Evolutionary conservation across 176 grass and related monocot species (phyloP).

Genomic region (Microstegium vimineum): DNA sequence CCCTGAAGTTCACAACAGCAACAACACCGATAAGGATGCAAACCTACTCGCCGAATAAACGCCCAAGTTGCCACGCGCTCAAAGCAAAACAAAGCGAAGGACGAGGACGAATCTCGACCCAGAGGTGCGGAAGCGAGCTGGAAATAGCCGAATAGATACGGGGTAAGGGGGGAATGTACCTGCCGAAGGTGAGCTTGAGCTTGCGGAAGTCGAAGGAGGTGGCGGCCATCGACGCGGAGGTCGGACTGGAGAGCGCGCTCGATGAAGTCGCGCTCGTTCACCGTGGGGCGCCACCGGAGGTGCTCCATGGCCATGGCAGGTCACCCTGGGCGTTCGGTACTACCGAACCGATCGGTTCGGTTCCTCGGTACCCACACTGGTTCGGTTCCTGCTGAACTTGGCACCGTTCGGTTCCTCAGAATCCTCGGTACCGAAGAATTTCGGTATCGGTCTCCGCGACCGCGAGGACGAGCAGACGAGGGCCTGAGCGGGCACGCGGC

Average conservation of each 20-base stretch:
- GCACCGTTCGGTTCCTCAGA: no score
- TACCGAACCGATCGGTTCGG: no score
- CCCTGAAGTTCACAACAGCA: slow-evolving; percentile 31
- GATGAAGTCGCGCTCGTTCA: slow-evolving; percentile 88
- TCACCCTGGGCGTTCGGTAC: no score
- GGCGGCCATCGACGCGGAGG: slow-evolving; percentile 80
- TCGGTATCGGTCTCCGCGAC: no score
- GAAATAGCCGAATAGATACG: no score
- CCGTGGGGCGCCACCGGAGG: slow-evolving; percentile 59
- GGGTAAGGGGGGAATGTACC: slow-evolving; percentile 2
- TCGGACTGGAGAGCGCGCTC: slow-evolving; percentile 60
- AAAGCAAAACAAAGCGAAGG: neutral
- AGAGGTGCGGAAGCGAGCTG: neutral
- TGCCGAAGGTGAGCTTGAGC: slow-evolving; percentile 74
- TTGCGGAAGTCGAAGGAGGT: slow-evolving; percentile 81
- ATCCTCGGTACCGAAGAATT: no score
- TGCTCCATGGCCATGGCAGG: slow-evolving; percentile 56
- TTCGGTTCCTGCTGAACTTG: no score
- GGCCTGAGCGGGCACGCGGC: no score
- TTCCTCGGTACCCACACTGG: no score
- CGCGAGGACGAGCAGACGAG: no score
- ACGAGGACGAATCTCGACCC: neutral
- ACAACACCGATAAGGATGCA: neutral
- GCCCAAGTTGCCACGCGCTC: neutral
- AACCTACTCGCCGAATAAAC: neutral